These are phyloP conservation scores for Phalaenopsis hybrid DNA, from an alignment of 116 monocot species.

Conservation along the genomic window DNA sequence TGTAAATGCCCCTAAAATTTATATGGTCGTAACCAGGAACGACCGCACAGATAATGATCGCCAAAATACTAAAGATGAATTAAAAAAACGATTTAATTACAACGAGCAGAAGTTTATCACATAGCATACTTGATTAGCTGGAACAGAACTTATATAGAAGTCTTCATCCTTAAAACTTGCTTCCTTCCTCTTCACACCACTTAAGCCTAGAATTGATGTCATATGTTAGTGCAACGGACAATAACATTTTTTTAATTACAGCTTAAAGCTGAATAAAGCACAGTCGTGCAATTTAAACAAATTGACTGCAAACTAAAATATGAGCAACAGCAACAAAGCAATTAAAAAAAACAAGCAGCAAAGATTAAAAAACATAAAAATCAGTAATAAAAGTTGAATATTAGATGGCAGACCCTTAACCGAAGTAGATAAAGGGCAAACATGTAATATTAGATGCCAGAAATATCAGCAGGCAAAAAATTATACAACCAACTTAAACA, in stretches of 20 bases:
- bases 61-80: no score
- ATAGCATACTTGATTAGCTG: conserved; percentile 58
- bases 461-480: neutral
- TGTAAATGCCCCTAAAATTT: neutral
- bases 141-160: conserved; percentile 77
- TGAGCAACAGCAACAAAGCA: neutral
- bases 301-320: neutral
- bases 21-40: neutral
- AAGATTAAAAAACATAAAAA: neutral
- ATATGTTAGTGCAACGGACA: neutral
- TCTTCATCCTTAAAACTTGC: conserved; percentile 77
- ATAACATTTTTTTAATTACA: neutral
- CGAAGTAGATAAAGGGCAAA: neutral
- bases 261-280: neutral
- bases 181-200: conserved; percentile 52
- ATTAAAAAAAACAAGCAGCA: neutral
- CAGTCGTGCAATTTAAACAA: neutral
- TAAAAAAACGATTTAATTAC: no score
- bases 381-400: neutral
- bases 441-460: neutral
- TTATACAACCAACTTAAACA: neutral
- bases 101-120: no score
- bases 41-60: no score
- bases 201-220: conserved; percentile 27
- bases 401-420: neutral